Evolutionary conservation across 208 protist genomes (phyloP), one percentile per base, ranked within the genome.

Genomic region (Crithidia mellificae): DNA sequence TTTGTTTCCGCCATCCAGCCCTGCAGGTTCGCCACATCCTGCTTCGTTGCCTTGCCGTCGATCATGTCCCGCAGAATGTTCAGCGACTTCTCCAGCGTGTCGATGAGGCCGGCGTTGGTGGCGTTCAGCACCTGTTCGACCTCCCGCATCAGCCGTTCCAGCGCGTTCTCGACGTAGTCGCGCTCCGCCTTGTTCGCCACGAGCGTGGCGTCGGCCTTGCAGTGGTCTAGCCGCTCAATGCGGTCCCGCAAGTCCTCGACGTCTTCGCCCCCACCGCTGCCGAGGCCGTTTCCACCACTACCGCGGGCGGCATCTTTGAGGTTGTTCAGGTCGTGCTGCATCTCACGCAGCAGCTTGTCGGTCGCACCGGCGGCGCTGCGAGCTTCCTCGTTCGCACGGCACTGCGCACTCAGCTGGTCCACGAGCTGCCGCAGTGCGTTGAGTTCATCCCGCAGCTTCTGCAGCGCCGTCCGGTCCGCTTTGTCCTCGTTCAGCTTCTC

Each of bases 91-190:
- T 96, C 91, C 12, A 96, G 73, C 19, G 91, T 96, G 71, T 96
- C 91, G 72, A 96, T 94, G 46, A 96, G 85, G 29, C 91, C 88
- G 22, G 88, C 88, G 67, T 96, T 96, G 49, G 88, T 96, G 0
- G 88, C 87, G 65, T 96, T 96, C 12, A 96, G 77, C 25, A 96
- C 91, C 72, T 96, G 91, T 74, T 96, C 91, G 78, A 96, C 91
- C 84, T 96, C 88, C 0, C 91, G 88, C 88, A 94, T 96, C 27
- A 96, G 74, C 25, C 88, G 83, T 82, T 96, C 91, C 58, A 96
- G 81, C 38, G 91, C 88, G 57, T 96, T 96, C 72, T 96, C 88
- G 2, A 96, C 91, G 68, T 94, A 96, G 70, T 96, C 91, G 24
- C 91, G 88, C 64, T 96, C 91, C 14, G 91, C 91, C 78, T 96